These are phyloP conservation scores for Cenchrus americanus DNA, from an alignment of 176 grass and related monocot species.

Conservation along the genomic window DNA sequence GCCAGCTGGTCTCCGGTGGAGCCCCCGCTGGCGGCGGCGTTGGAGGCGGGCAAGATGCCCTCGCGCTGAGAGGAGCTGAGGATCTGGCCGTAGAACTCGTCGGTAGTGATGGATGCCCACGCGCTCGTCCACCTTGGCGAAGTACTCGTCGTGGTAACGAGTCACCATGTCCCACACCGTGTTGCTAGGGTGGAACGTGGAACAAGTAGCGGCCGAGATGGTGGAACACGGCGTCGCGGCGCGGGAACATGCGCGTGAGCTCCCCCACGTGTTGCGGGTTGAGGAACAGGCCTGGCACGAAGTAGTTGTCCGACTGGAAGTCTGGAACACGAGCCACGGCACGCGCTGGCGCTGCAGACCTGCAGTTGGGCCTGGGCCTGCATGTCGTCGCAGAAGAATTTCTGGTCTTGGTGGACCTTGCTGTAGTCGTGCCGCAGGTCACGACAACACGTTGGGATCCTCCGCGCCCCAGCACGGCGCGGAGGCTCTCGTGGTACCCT, in stretches of 20 bases:
- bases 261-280: constrained; percentile 38
- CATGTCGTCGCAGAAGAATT: constrained; percentile 64
- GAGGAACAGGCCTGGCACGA: constrained; percentile 55
- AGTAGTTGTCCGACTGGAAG: constrained; percentile 72
- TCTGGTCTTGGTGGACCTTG: not conserved
- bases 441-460: not conserved
- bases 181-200: constrained; percentile 67
- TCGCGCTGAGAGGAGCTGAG: constrained; percentile 35
- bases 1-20: not conserved
- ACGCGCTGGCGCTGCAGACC: too few relatives aligned
- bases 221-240: constrained; percentile 58
- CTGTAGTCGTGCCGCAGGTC: constrained; percentile 51
- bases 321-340: constrained; percentile 58
- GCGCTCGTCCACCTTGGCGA: constrained; percentile 44
- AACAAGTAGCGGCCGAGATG: constrained; percentile 66
- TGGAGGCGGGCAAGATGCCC: constrained; percentile 31
- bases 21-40: not conserved
- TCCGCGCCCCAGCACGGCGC: constrained; percentile 29
- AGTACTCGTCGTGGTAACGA: constrained; percentile 42
- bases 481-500: constrained; percentile 28
- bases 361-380: constrained; percentile 43
- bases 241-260: constrained; percentile 54
- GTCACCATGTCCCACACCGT: constrained; percentile 61
- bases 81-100: constrained; percentile 46
- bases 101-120: constrained; percentile 52